A percentile compares a stretch with the other conserved stretches of the same genome.
Conservation (phyloP, 2,329 filamentous ascomycete genomes). For the Hirsutella thompsonii region DNA sequence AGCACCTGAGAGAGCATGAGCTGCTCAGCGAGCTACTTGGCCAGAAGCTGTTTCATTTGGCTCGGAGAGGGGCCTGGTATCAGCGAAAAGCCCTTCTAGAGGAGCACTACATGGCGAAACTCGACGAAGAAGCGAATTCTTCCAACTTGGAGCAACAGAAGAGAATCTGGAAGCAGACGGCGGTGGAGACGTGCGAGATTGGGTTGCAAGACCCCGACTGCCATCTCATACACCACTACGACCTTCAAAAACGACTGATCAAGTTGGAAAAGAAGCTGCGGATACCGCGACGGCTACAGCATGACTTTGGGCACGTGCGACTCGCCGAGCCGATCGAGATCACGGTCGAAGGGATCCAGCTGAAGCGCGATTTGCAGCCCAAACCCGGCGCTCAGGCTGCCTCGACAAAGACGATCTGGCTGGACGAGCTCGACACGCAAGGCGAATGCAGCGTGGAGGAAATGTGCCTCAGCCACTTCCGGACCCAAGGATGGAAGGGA, state of each 20-base stretch:
- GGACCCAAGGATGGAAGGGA: conserved; percentile 77
- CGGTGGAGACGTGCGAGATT: conserved; percentile 68
- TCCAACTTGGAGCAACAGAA: conserved; percentile 43
- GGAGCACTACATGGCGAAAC: conserved; percentile 79
- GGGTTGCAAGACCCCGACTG: conserved; percentile 81
- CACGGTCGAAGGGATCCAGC: conserved; percentile 61
- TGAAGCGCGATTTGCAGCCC: conserved; percentile 45
- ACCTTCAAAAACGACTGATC: conserved; percentile 82
- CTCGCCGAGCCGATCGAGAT: conserved; percentile 66
- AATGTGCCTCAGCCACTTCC: conserved; percentile 86
- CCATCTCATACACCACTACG: conserved; percentile 86
- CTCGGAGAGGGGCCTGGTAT: conserved; percentile 84
- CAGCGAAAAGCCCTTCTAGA: conserved; percentile 88
- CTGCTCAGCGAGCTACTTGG: conserved; percentile 62
- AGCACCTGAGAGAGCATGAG: conserved; percentile 63
- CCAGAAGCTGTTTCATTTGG: conserved; percentile 75
- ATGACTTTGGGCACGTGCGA: conserved; percentile 81
- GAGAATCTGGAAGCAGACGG: conserved; percentile 69
- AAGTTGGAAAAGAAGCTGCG: conserved; percentile 81
- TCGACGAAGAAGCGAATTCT: conserved; percentile 30
- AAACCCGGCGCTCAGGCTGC: conserved; percentile 26
- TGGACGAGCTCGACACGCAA: conserved; percentile 58
- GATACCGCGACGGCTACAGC: conserved; percentile 73
- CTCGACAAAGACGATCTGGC: conserved; percentile 71
- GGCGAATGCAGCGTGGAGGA: conserved; percentile 79